These are phyloP conservation scores for Stropharia rugosoannulata DNA, from an alignment of 768 basidiomycete genomes.

Conservation along the genomic window DNA sequence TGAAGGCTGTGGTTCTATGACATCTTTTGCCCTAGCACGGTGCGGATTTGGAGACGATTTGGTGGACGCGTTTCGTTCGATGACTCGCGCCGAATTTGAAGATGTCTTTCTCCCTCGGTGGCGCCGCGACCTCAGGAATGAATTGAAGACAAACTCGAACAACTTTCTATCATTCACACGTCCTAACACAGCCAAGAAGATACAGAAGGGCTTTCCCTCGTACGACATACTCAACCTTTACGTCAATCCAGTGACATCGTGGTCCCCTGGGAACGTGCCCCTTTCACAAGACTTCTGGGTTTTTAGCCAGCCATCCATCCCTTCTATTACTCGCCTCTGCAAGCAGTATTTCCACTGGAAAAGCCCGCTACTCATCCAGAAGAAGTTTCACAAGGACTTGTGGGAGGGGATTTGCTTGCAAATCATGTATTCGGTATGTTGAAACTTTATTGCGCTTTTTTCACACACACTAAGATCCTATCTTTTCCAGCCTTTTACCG, in stretches of 20 bases:
- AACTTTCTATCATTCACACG: neutral
- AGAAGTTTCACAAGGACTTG: neutral
- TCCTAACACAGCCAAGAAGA: neutral
- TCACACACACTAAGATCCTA: no score
- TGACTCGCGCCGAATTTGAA: neutral
- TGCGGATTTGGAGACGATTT: neutral
- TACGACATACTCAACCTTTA: constrained; percentile 1
- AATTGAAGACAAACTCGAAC: neutral
- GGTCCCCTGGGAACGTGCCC: neutral
- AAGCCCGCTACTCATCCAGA: neutral
- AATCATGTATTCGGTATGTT: neutral
- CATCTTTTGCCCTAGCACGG: neutral
- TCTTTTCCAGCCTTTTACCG: no score
- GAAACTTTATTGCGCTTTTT: no score
- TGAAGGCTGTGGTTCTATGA: neutral
- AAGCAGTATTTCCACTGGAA: neutral
- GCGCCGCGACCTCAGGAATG: neutral
- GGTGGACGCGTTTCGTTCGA: neutral
- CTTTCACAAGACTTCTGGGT: neutral
- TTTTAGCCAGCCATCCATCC: neutral
- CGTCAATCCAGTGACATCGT: constrained; percentile 1
- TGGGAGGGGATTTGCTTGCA: constrained; percentile 5
- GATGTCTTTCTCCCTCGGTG: neutral
- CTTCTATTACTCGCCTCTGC: neutral
- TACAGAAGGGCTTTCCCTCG: neutral